Evolutionary conservation across 2,329 filamentous ascomycete species (phyloP).

Genomic region (Fusarium sacchari): DNA sequence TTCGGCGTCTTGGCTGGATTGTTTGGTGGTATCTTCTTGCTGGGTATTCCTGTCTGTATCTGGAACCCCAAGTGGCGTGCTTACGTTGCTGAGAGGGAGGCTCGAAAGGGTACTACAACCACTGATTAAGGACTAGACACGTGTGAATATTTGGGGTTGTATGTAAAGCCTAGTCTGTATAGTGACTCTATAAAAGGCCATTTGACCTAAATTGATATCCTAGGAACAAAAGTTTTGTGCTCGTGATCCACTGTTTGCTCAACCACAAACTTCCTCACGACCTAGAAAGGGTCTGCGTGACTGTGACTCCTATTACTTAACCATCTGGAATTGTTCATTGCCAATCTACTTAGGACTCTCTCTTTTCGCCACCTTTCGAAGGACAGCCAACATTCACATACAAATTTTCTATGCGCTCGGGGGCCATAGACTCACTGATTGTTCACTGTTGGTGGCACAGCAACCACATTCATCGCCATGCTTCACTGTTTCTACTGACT

Average conservation of each 20-base stretch:
- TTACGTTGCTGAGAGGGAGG: conserved; percentile 15
- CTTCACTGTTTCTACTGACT: neutral
- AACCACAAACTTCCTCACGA: accelerated
- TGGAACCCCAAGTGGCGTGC: conserved; percentile 26
- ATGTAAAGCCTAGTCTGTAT: accelerated
- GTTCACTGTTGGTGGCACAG: accelerated
- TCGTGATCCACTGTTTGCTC: accelerated
- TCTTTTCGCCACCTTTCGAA: neutral
- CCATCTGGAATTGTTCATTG: accelerated
- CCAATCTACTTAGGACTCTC: accelerated
- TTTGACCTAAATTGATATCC: neutral
- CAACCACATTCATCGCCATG: accelerated
- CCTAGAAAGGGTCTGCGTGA: accelerated
- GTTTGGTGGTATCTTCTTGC: conserved; percentile 22
- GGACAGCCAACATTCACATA: accelerated
- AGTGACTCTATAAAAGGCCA: accelerated
- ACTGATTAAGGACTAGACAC: neutral
- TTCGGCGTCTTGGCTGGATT: conserved; percentile 11
- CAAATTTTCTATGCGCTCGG: too few species aligned
- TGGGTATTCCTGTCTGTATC: conserved; percentile 29
- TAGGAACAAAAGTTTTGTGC: neutral
- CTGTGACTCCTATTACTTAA: neutral
- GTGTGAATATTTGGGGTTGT: accelerated
- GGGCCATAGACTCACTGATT: too few species aligned
- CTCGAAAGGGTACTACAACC: neutral